Conservation (phyloP, 768 basidiomycete genomes). For the Hortiboletus campestris region DNA sequence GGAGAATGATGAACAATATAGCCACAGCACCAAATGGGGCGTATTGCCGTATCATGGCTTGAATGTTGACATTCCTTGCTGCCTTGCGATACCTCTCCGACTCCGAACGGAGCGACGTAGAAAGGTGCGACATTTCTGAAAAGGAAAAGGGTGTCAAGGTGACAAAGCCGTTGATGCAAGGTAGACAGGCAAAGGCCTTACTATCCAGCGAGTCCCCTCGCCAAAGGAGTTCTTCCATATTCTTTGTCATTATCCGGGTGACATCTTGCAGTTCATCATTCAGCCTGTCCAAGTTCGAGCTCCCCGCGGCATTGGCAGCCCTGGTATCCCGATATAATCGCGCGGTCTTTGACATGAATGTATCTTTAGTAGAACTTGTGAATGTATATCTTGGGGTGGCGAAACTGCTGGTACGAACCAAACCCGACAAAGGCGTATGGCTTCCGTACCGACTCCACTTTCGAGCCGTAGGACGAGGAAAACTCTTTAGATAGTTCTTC, state of each 20-base stretch:
- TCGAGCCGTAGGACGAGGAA: conserved; percentile 84
- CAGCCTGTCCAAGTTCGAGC: conserved; percentile 75
- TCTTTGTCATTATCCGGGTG: conserved; percentile 99
- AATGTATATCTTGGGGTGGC: not conserved
- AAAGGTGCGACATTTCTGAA: conserved; percentile 94
- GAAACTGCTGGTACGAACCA: conserved; percentile 52
- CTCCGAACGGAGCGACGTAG: conserved; percentile 90
- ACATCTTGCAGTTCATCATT: conserved; percentile 98
- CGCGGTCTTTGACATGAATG: conserved; percentile 98
- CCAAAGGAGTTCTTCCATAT: conserved; percentile 99
- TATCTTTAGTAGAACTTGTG: conserved; percentile 55
- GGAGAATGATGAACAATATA: conserved; percentile 71
- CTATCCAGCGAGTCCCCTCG: conserved; percentile 96
- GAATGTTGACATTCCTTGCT: conserved; percentile 89
- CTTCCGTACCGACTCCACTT: conserved; percentile 87
- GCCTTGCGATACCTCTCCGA: conserved; percentile 97
- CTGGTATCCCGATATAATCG: conserved; percentile 93
- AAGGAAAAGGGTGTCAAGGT: not conserved
- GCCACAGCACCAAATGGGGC: conserved; percentile 85
- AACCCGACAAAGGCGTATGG: conserved; percentile 99
- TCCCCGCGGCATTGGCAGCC: conserved; percentile 66
- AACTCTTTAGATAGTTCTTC: conserved; percentile 98
- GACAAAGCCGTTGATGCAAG: not conserved
- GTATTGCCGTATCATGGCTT: conserved; percentile 94
- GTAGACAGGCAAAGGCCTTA: conserved; percentile 39